These are phyloP conservation scores for Porcisia deanei DNA, from an alignment of 208 protist genomes.

Conservation along the genomic window DNA sequence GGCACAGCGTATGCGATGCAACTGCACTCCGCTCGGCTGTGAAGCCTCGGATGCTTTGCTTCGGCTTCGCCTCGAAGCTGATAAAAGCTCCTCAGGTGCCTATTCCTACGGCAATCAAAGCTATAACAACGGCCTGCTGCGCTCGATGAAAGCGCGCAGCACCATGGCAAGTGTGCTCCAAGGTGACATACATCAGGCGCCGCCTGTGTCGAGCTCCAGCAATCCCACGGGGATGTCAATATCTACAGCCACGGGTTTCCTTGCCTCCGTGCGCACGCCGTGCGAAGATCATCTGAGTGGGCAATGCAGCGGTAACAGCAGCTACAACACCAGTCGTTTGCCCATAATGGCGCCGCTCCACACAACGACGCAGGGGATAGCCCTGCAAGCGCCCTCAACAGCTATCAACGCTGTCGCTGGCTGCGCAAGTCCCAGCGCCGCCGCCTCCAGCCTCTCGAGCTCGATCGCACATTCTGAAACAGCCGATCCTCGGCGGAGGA, in stretches of 20 bases:
- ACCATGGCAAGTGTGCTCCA: slow-evolving; percentile 19
- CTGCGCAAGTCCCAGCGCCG: too few species aligned
- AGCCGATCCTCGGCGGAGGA: too few species aligned
- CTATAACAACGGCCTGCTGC: slow-evolving; percentile 39
- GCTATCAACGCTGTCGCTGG: too few species aligned
- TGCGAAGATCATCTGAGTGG: not conserved
- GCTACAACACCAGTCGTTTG: not conserved
- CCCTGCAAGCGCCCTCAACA: slow-evolving; percentile 4
- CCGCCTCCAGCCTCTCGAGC: too few species aligned
- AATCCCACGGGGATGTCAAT: slow-evolving; percentile 20
- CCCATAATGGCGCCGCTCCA: slow-evolving; percentile 1
- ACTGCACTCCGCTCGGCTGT: too few species aligned
- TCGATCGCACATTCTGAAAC: too few species aligned
- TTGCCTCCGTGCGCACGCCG: not conserved
- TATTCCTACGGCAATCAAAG: slow-evolving; percentile 19
- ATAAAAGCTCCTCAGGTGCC: not conserved
- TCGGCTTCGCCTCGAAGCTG: not conserved
- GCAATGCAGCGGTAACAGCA: slow-evolving; percentile 9
- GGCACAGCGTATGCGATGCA: not conserved
- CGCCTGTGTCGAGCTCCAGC: slow-evolving; percentile 16
- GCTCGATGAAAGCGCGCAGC: slow-evolving; percentile 42
- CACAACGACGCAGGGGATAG: slow-evolving; percentile 15
- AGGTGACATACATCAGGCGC: slow-evolving; percentile 11
- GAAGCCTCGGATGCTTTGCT: not conserved
- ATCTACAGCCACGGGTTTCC: not conserved